Evolutionary conservation across 1,284 basidiomycete species (phyloP), one percentile per base, ranked within the genome.

Genomic region (Ganoderma boninense): DNA sequence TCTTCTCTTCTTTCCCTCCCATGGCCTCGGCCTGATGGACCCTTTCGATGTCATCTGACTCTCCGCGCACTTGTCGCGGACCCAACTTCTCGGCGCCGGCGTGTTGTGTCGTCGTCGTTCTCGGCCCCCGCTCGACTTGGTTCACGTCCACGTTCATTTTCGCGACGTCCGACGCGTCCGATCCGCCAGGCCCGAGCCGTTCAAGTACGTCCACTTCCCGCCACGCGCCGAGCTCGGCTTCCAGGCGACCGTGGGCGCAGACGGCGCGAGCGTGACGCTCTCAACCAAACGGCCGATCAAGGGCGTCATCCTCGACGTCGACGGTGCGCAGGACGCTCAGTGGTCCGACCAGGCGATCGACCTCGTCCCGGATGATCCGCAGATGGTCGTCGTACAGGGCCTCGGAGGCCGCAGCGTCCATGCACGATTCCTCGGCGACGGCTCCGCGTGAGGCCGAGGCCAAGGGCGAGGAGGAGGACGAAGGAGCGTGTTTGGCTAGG

Each of bases 281-380:
- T 85, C 88, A 18, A 84, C 89, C 44, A 79, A 84, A 73, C 89
- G 87, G 74, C 96, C 96, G 3, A 86, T 97, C 82, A 97, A 97
- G 80, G 94, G 95, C 5, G 85, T 97, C 70, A 87, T 97, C 56
- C 86, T 97, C 67, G 93, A 95, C 72, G 90, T 89, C 42, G 89
- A 91, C 42, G 93, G 89, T 23, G 67, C 59, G 26, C 86, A 87
- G 13, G 90, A 92, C 66, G 89, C 89, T 49, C 85, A 86, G 76
- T 96, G 95, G 93, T 88, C 89, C 73, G 95, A 97, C 84, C 95
- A 97, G 80, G 94, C 90, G 6, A 89, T 97, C 74, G 96, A 97
- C 81, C 85, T 97, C 60, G 89, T 94, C 67, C 96, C 96, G 16
- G 92, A 88, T 59, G 96, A 97, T 82, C 86, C 87, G 64, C 94